A percentile compares a stretch with the other conserved stretches of the same genome.
Evolutionary conservation across 2,329 filamentous ascomycete species (phyloP).

Genomic region (Moelleriella libera): DNA sequence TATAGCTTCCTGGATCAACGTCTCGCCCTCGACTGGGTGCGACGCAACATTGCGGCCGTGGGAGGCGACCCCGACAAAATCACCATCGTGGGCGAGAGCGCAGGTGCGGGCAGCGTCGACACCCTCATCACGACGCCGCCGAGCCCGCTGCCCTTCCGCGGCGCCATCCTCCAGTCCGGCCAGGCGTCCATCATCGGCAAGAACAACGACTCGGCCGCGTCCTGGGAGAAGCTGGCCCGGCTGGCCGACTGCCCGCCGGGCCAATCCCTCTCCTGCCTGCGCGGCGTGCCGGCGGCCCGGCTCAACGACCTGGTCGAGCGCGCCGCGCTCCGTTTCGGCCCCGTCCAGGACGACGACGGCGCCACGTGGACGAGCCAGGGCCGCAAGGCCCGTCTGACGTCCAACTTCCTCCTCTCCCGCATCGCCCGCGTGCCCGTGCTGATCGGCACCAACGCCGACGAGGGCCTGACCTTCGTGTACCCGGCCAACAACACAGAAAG

Average conservation of each 20-base stretch:
- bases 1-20: conserved; percentile 29
- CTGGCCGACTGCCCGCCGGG: not conserved
- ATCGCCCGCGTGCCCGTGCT: conserved; percentile 2
- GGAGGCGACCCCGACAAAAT: conserved; percentile 48
- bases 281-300: not conserved
- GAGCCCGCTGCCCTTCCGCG: conserved; percentile 2
- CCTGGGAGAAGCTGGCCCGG: not conserved
- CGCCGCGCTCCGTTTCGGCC: not conserved
- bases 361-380: not conserved
- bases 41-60: conserved; percentile 47
- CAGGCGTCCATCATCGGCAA: not conserved
- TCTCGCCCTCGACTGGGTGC: conserved; percentile 42
- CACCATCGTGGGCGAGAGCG: conserved; percentile 45
- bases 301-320: not conserved
- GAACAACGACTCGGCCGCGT: conserved; percentile 1
- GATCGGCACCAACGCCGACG: conserved; percentile 1
- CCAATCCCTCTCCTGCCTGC: conserved; percentile 2
- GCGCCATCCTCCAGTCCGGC: conserved; percentile 3
- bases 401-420: not conserved
- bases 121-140: not conserved
- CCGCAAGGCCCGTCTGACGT: not conserved
- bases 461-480: conserved; percentile 1
- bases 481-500: not conserved
- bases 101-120: conserved; percentile 37
- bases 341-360: not conserved